These are phyloP conservation scores for Pneumocystis oryctolagi DNA, from an alignment of 1,139 yeast genomes.

Conservation along the genomic window DNA sequence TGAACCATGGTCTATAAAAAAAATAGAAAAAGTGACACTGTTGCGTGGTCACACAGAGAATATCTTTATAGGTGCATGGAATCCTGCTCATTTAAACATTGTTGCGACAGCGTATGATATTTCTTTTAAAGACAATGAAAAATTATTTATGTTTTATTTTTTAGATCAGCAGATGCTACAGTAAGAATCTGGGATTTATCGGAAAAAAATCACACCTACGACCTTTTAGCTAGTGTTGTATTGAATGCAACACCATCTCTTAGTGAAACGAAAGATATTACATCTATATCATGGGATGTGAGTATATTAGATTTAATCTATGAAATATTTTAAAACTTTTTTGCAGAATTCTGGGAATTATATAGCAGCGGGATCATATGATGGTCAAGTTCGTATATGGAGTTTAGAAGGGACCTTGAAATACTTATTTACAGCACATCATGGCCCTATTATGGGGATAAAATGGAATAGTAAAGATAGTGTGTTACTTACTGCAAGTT, in stretches of 20 bases:
- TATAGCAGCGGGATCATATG: conserved; percentile 8
- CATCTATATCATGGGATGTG: conserved; percentile 8
- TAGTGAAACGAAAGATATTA: conserved; percentile 7
- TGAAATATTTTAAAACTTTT: background rate
- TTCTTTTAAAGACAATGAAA: background rate
- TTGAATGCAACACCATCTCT: background rate
- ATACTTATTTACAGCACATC: conserved; percentile 43
- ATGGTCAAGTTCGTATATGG: conserved; percentile 11
- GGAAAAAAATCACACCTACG: background rate
- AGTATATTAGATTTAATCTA: background rate
- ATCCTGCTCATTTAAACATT: background rate
- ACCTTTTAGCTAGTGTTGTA: background rate
- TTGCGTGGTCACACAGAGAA: conserved; percentile 24
- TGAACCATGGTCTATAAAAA: conserved; percentile 21
- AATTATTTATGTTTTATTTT: background rate
- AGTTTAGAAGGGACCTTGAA: conserved; percentile 25
- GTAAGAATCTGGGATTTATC: background rate
- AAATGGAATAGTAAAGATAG: conserved; percentile 37
- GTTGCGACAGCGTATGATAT: background rate
- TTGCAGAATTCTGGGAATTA: conserved; percentile 7
- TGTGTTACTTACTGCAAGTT: conserved; percentile 30
- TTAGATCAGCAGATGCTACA: conserved; percentile 2
- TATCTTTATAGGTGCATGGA: background rate
- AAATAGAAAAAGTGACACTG: conserved; percentile 23
- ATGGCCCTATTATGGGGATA: conserved; percentile 36